Evolutionary conservation across 2,329 filamentous ascomycete genomes (phyloP), one percentile per base, ranked within the genome.

Genomic region (Apiospora hydei): DNA sequence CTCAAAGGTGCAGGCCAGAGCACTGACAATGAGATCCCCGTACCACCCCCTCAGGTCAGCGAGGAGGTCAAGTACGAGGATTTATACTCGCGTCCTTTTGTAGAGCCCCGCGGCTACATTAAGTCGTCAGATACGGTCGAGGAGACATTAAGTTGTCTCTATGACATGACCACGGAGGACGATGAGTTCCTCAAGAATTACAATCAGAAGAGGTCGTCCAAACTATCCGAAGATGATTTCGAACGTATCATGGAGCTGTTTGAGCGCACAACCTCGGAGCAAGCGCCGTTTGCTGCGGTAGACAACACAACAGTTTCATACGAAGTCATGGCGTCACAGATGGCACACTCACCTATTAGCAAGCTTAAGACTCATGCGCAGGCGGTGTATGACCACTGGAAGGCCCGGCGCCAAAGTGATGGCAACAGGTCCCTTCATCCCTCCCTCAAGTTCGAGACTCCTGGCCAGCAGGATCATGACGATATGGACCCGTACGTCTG

Each of bases 61-160:
- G 84, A 87, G 76, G 86, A 87, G 76, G 86, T 96, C 83, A 90
- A 94, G 83, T 99, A 98, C 91, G 94, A 97, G 83, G 90, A 92
- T 78, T 89, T 98, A 77, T 98, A 98, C 81, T 90, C 92, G 69
- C 90, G 89, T 75, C 86, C 87, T 72, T 98, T 96, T 84, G 89
- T 91, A 78, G 93, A 97, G 82, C 95, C 96, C 70, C 91, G 92
- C 74, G 96, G 95, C 74, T 98, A 98, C 84, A 98, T 99, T 81
- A 94, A 96, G 76, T 98, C 97, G 85, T 98, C 96, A 75, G 96
- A 97, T 76, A 99, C 96, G 3, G 96, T 99, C 74, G 96, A 99
- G 84, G 96, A 99, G 83, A 97, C 93, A 78, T 92, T 94, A 79
- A 93, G 94, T 78, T 93, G 92, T 81, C 90, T 92, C 78, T 99